Conservation (phyloP, 208 protist genomes). For the Acanthamoeba quina region DNA sequence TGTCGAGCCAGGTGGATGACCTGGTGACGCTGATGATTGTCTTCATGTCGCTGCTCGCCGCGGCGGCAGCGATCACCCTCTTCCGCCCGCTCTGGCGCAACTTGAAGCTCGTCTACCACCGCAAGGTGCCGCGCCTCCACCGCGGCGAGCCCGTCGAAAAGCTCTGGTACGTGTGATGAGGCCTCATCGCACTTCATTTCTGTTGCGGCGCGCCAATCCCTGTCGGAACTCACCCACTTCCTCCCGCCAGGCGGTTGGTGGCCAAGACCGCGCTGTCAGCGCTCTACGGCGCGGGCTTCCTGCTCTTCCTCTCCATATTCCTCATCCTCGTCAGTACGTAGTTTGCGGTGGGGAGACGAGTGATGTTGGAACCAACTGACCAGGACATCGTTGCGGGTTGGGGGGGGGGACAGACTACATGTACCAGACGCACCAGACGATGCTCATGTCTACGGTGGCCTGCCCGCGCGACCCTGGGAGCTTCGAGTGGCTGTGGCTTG, state of each 20-base stretch:
- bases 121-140: constrained; percentile 26
- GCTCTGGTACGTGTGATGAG: constrained; percentile 2
- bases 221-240: no score
- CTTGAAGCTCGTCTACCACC: constrained; percentile 48
- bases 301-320: constrained; percentile 1
- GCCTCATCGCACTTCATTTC: no score
- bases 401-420: not conserved
- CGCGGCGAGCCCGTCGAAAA: constrained; percentile 51
- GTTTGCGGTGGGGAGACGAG: no score
- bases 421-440: not conserved
- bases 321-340: constrained; percentile 26
- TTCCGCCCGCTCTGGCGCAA: constrained; percentile 51
- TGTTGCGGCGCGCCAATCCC: no score
- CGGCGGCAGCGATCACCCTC: not conserved
- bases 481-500: constrained; percentile 53
- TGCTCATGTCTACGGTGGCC: not conserved
- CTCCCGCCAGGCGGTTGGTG: not conserved
- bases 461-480: constrained; percentile 19
- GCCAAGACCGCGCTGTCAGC: constrained; percentile 7
- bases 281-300: constrained; percentile 1
- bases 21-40: constrained; percentile 22
- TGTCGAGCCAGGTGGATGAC: constrained; percentile 49
- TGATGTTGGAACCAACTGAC: no score
- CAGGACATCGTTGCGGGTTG: no score
- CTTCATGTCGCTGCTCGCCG: constrained; percentile 5